Evolutionary conservation across 225 moss, liverwort and hornwort genomes (phyloP), one percentile per base, ranked within the genome.

Genomic region (Pseudoscleropodium purum): DNA sequence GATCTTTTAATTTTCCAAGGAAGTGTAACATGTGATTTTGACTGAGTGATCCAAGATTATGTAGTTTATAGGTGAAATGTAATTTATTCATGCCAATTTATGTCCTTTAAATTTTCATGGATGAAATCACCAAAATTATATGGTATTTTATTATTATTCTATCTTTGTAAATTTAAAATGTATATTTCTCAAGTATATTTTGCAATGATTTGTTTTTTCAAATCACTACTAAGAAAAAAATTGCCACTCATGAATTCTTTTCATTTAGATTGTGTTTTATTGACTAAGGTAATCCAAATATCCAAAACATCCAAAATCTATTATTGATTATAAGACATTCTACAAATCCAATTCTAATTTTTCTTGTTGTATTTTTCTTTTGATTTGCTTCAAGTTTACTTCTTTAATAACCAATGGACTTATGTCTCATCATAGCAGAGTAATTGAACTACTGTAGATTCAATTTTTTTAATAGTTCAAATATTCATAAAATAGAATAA

Each of bases 341-440:
- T 9, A 51, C 3, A 36, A 36, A 78, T 36, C 15, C 24, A 54
- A 54, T 5, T 54, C 2, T 15, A 78, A 36, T 36, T 77, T 2
- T 36, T 12, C n/a, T 23, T 51, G 5, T 41, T 74, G 18, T 75
- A 4, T 5, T 31, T 45, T 73, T 74, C 24, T 0, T 7, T 75
- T 49, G 7, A 18, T 11, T 2, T 75, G 10, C 11, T 31, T 33
- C 2, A 21, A 34, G 8, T 51, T 13, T 21, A 34, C 13, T 51
- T 49, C 6, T 75, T 5, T 33, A 20, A 76, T 34, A 34, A 13
- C 5, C 51, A 51, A 21, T 76, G 6, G 11, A 5, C 49, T 31
- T 31, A 18, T 3, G 0, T 49, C 6, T 49, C 12, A 75, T 49
- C 1, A 49, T 49, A 33, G 2, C 20, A 13, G 0, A 75, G 5